Evolutionary conservation across 2,329 filamentous ascomycete species (phyloP), one percentile per base, ranked within the genome.

Genomic region (Aspergillus piperis): DNA sequence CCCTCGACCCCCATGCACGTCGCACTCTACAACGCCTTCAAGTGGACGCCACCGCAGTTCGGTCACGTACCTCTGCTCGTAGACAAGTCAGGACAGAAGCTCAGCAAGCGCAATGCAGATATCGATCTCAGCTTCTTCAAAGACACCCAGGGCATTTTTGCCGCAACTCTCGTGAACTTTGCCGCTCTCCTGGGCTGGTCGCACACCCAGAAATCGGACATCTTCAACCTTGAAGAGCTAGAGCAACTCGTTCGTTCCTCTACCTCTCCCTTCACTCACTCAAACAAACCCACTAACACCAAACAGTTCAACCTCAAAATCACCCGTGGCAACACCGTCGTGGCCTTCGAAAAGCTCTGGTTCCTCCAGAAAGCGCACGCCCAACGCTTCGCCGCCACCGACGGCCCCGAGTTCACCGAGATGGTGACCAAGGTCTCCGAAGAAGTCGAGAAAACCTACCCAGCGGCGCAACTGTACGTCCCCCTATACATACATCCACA

Each of bases 241-340:
- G 83, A 91, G 48, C 74, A 88, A 17, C 86, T 87, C 60, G 90
- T 90, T 79, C 57, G 84, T 32, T 8, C 49, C n/a, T 49, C 19
- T 2, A 30, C 36, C 8, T 7, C 38, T 19, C 17, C 23, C 7
- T 15, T 32, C 32, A 11, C 17, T 38, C 17, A 13, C 11, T 23
- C 19, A 30, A 27, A 7, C 8, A 57, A 23, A 47, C 19, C 8
- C 32, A 41, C 52, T 19, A 54, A 39, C 53, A 36, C 11, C 8
- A 36, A 44, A 19, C 47, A 91, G 85, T 94, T 97, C 72, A 87
- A 88, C 49, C 83, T 96, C 65, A 92, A 92, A 71, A 96, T 97
- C 77, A 98, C 92, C 3, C 91, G 90, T 68, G 94, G 94, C 8
- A 93, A 97, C 73, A 91, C 93, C 6, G 89, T 90, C 13, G 91